Evolutionary conservation across 2,329 filamentous ascomycete genomes (phyloP).

Genomic region (Neofusicoccum laricinum): DNA sequence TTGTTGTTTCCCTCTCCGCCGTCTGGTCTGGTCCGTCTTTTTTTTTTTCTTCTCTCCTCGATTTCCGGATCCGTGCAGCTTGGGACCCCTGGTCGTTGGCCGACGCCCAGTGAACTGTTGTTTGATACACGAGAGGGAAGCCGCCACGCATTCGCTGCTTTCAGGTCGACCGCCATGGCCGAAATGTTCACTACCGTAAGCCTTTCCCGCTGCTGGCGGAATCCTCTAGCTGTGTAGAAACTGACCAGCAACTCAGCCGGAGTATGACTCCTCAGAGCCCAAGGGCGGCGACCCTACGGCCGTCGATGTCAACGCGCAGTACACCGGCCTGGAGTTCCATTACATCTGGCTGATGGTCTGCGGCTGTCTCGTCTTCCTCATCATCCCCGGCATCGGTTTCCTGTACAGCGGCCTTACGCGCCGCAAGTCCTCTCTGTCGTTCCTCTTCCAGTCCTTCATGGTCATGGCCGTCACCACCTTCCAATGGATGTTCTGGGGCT

Average conservation of each 20-base stretch:
- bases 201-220: neutral
- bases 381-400: constrained; percentile 65
- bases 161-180: neutral
- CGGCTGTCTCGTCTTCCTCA: constrained; percentile 62
- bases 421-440: constrained; percentile 59
- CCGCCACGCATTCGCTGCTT: neutral
- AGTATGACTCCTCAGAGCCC: constrained; percentile 42
- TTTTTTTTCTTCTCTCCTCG: neutral
- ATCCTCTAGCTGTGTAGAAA: constrained; percentile 5
- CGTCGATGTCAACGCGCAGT: constrained; percentile 58
- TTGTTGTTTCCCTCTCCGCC: neutral
- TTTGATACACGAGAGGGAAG: neutral
- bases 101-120: neutral
- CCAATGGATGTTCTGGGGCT: constrained; percentile 65
- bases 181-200: constrained; percentile 11
- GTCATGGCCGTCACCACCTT: constrained; percentile 56
- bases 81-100: neutral
- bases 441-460: constrained; percentile 62
- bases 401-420: constrained; percentile 63
- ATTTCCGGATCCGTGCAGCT: neutral
- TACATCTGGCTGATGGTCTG: constrained; percentile 61
- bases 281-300: constrained; percentile 54
- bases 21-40: neutral
- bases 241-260: constrained; percentile 29
- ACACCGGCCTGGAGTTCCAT: constrained; percentile 58